Evolutionary conservation across 2,329 filamentous ascomycete species (phyloP).

Genomic region (Aciculosporium take): DNA sequence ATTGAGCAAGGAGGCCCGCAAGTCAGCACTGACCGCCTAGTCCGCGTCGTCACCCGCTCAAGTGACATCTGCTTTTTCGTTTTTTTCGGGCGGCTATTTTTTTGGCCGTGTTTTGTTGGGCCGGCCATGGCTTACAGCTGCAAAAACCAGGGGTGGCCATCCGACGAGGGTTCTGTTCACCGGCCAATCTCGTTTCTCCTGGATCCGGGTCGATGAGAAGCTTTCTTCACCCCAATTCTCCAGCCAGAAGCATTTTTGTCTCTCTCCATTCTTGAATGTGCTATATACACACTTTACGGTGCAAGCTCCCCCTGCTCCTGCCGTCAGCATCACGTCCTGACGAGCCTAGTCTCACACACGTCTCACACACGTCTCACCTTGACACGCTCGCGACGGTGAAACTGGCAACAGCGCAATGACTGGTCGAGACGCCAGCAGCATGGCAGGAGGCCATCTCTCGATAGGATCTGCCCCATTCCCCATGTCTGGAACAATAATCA

Average conservation of each 20-base stretch:
- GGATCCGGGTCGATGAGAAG: conserved; percentile 6
- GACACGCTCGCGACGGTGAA: background rate
- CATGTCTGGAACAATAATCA: conserved; percentile 10
- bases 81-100: background rate
- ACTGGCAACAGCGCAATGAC: background rate
- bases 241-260: background rate
- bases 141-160: background rate
- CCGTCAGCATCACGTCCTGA: conserved; percentile 1
- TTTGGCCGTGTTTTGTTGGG: background rate
- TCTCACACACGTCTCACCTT: conserved; percentile 1
- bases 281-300: background rate
- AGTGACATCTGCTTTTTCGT: too few relatives aligned
- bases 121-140: conserved; percentile 1
- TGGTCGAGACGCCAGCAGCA: conserved; percentile 1
- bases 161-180: background rate
- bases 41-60: background rate
- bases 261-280: background rate
- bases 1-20: background rate
- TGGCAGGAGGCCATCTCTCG: conserved; percentile 2
- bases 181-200: background rate
- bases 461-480: conserved; percentile 5
- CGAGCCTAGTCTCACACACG: background rate
- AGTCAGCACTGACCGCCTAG: background rate
- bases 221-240: conserved; percentile 8
- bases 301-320: conserved; percentile 7